Conservation (phyloP, 2,329 filamentous ascomycete genomes). For the Ceratocystiopsis minuta region DNA sequence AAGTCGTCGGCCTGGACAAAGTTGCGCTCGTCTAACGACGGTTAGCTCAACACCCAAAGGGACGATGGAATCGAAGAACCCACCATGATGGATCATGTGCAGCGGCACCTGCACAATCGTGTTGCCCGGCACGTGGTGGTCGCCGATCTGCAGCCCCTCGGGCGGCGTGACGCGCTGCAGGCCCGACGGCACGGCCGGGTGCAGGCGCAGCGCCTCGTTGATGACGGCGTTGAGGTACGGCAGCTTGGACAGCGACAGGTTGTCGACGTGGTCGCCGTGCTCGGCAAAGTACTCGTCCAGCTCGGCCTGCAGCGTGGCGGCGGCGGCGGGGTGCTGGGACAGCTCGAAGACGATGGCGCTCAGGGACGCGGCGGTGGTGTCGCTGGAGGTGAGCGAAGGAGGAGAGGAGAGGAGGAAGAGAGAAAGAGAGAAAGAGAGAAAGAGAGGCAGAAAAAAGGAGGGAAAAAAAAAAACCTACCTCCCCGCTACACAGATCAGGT, state of each 20-base stretch:
- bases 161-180: conserved; percentile 19
- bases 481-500: conserved; percentile 5
- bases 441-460: no score
- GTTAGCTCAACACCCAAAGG: no score
- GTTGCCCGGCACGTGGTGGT: conserved; percentile 18
- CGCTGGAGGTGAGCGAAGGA: background rate
- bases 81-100: conserved; percentile 11
- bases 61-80: background rate
- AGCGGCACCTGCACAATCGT: conserved; percentile 16
- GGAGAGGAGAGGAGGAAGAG: no score
- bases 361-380: conserved; percentile 7
- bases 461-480: conserved; percentile 1
- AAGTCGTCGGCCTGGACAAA: conserved; percentile 13
- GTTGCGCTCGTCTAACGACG: conserved; percentile 1
- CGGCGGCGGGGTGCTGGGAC: conserved; percentile 5
- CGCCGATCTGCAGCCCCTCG: conserved; percentile 18
- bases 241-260: background rate
- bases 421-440: background rate
- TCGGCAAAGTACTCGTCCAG: conserved; percentile 10
- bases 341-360: conserved; percentile 6
- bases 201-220: conserved; percentile 16
- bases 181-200: conserved; percentile 17
- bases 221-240: conserved; percentile 18
- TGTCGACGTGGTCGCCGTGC: background rate
- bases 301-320: conserved; percentile 15